Percentiles rank a stretch among this genome's conserved stretches.
These are phyloP conservation scores for Macrolepiota albuminosa DNA, from an alignment of 768 basidiomycete genomes.

Conservation along the genomic window DNA sequence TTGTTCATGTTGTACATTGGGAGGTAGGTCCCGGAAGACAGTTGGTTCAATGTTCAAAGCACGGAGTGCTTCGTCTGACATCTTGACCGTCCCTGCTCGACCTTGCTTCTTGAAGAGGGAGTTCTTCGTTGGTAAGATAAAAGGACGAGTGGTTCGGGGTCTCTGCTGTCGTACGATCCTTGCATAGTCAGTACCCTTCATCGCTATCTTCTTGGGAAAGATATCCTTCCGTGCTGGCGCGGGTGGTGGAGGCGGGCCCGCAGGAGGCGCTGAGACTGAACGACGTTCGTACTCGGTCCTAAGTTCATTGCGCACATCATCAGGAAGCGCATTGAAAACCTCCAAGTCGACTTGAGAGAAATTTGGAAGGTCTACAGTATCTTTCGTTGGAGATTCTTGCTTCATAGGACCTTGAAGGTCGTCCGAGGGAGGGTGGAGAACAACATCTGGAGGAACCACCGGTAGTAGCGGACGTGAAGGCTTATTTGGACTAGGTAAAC, in stretches of 20 bases:
- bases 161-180: conserved; percentile 63
- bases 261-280: conserved; percentile 43
- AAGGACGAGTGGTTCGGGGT: conserved; percentile 39
- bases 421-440: conserved; percentile 17
- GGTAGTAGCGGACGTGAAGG: conserved; percentile 2
- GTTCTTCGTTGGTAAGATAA: conserved; percentile 30
- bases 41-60: conserved; percentile 70
- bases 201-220: conserved; percentile 24
- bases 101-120: conserved; percentile 26
- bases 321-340: conserved; percentile 68
- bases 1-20: conserved; percentile 68
- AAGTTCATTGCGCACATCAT: conserved; percentile 64
- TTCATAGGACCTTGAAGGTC: conserved; percentile 5
- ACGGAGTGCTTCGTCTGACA: conserved; percentile 53
- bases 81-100: conserved; percentile 31
- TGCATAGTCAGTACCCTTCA: conserved; percentile 42
- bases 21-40: conserved; percentile 62
- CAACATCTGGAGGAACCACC: conserved; percentile 10
- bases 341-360: conserved; percentile 73
- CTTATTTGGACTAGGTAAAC: conserved; percentile 14
- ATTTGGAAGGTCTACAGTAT: conserved; percentile 48
- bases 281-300: conserved; percentile 62
- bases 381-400: conserved; percentile 15
- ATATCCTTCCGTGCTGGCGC: conserved; percentile 20
- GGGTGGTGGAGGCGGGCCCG: conserved; percentile 12